A percentile compares a stretch with the other conserved stretches of the same genome.
These are phyloP conservation scores for Xylariales sp. DNA, from an alignment of 2,329 filamentous ascomycete genomes.

Conservation along the genomic window DNA sequence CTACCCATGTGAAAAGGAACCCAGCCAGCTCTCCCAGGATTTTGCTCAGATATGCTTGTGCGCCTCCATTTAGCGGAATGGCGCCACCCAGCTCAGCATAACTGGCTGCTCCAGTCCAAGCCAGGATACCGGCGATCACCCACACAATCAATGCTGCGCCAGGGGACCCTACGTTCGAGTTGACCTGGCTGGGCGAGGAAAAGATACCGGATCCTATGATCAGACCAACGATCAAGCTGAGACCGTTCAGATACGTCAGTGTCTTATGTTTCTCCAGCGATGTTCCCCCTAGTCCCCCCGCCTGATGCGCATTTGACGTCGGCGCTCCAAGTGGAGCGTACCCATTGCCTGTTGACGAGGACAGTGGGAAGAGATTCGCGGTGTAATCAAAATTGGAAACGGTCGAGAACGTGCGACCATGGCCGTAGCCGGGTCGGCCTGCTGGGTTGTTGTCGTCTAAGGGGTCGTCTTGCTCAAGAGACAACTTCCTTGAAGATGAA, in stretches of 20 bases:
- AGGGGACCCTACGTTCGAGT: slow-evolving; percentile 83
- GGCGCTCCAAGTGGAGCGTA: slow-evolving; percentile 86
- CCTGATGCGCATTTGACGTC: slow-evolving; percentile 45
- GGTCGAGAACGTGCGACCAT: slow-evolving; percentile 75
- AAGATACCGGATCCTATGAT: slow-evolving; percentile 98
- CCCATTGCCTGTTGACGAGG: slow-evolving; percentile 65
- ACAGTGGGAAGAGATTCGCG: slow-evolving; percentile 87
- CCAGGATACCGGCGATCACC: slow-evolving; percentile 83
- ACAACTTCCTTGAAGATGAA: slow-evolving; percentile 87
- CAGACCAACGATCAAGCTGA: slow-evolving; percentile 84
- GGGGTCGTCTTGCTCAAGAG: slow-evolving; percentile 82
- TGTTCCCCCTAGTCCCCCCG: slow-evolving; percentile 61
- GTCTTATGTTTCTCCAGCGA: slow-evolving; percentile 94
- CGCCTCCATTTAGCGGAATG: slow-evolving; percentile 90
- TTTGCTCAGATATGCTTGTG: slow-evolving; percentile 91
- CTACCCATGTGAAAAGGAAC: slow-evolving; percentile 95
- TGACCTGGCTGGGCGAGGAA: slow-evolving; percentile 89
- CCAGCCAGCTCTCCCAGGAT: slow-evolving; percentile 92
- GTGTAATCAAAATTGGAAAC: slow-evolving; percentile 94
- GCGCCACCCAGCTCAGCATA: slow-evolving; percentile 95
- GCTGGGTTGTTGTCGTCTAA: slow-evolving; percentile 59
- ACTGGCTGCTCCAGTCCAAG: slow-evolving; percentile 92
- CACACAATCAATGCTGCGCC: slow-evolving; percentile 89
- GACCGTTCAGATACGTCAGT: slow-evolving; percentile 86
- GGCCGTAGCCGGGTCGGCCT: slow-evolving; percentile 33